Conservation (phyloP, 345 rosid species). For the Camelina laxa region DNA sequence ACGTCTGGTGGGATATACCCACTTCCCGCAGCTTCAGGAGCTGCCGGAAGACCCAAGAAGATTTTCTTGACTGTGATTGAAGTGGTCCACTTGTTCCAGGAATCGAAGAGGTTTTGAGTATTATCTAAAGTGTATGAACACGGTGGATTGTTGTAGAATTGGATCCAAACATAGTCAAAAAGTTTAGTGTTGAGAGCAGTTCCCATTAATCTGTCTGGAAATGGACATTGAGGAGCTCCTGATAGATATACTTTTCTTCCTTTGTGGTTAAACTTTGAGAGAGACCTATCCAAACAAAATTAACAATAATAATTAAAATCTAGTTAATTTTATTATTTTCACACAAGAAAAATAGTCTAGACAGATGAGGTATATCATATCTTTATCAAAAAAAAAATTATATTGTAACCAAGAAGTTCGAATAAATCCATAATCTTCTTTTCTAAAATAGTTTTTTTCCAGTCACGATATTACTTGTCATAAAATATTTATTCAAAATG, state of each 20-base stretch:
- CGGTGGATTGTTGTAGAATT: slow-evolving; percentile 67
- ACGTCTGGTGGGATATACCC: slow-evolving; percentile 57
- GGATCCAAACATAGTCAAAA: slow-evolving; percentile 65
- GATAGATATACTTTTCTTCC: slow-evolving; percentile 61
- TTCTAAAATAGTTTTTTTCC: not conserved
- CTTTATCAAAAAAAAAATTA: not conserved
- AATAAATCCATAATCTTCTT: not conserved
- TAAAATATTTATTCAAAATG: not conserved
- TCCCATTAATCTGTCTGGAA: slow-evolving; percentile 56
- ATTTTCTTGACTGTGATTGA: slow-evolving; percentile 44
- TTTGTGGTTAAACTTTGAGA: slow-evolving; percentile 40
- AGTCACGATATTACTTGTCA: not conserved
- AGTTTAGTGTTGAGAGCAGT: slow-evolving; percentile 54
- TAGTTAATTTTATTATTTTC: not conserved
- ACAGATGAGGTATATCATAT: not conserved
- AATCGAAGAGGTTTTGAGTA: slow-evolving; percentile 43
- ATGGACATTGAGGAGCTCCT: slow-evolving; percentile 75
- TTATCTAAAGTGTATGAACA: slow-evolving; percentile 54
- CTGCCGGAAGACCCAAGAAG: slow-evolving; percentile 67
- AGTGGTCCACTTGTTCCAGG: slow-evolving; percentile 66
- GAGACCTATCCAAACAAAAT: slow-evolving; percentile 39
- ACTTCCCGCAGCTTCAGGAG: slow-evolving; percentile 57
- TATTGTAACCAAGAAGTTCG: not conserved
- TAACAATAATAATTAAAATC: not conserved
- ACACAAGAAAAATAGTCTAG: not conserved